A percentile compares a stretch with the other conserved stretches of the same genome.
These are phyloP conservation scores for Calonectria crousiana DNA, from an alignment of 2,329 filamentous ascomycete species.

Conservation along the genomic window DNA sequence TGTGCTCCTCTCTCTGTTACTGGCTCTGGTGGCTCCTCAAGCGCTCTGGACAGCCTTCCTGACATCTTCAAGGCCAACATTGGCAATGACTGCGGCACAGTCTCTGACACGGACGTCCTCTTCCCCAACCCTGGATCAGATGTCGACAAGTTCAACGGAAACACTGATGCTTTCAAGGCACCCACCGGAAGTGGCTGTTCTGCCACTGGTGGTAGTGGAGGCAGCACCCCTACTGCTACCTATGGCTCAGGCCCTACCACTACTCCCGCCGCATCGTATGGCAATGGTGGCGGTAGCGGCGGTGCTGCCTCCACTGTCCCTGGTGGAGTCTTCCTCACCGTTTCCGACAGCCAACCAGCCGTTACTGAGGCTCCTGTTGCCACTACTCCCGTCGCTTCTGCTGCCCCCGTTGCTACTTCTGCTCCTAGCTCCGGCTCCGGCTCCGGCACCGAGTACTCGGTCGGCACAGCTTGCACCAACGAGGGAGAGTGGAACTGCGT, in stretches of 20 bases:
- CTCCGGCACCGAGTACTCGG: constrained; percentile 48
- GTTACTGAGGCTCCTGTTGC: constrained; percentile 39
- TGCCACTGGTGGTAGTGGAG: constrained; percentile 55
- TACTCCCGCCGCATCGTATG: constrained; percentile 33
- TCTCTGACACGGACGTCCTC: constrained; percentile 62
- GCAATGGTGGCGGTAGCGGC: not conserved
- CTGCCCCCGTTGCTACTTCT: constrained; percentile 34
- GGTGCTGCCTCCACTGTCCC: constrained; percentile 34
- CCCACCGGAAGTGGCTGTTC: constrained; percentile 46
- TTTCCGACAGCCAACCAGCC: constrained; percentile 31
- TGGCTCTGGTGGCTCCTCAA: constrained; percentile 60
- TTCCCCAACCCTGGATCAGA: constrained; percentile 73
- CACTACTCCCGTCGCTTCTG: constrained; percentile 27
- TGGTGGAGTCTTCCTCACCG: constrained; percentile 58
- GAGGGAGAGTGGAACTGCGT: constrained; percentile 69
- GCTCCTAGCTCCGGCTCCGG: constrained; percentile 25
- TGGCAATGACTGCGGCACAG: constrained; percentile 65
- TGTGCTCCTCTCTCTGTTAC: constrained; percentile 82
- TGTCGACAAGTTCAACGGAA: constrained; percentile 61
- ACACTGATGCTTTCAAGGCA: constrained; percentile 49
- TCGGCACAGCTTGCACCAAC: constrained; percentile 58
- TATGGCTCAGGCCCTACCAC: constrained; percentile 28
- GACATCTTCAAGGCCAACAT: constrained; percentile 78
- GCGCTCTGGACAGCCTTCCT: constrained; percentile 74
- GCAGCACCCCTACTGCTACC: not conserved